Evolutionary conservation across 2,329 filamentous ascomycete species (phyloP).

Genomic region (Aspergillus sp.): DNA sequence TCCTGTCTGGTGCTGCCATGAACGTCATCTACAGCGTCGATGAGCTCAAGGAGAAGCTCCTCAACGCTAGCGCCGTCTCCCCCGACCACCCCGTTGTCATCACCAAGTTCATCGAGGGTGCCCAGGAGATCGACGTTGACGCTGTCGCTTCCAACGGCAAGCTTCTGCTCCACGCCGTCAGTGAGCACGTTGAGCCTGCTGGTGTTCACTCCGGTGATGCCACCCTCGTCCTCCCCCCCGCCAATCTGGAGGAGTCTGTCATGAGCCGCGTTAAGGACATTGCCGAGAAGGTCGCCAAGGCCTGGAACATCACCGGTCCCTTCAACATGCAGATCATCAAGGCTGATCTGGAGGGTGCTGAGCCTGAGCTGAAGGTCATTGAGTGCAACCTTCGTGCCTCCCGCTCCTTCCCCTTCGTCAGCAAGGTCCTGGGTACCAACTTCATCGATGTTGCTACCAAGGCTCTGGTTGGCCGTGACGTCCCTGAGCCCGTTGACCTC

Average conservation of each 20-base stretch:
- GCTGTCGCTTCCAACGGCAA: conserved; percentile 85
- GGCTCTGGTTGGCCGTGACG: conserved; percentile 80
- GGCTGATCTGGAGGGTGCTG: conserved; percentile 72
- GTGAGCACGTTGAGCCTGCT: conserved; percentile 94
- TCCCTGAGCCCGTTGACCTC: conserved; percentile 81
- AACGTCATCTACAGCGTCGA: conserved; percentile 87
- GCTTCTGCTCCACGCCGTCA: conserved; percentile 86
- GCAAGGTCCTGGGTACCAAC: conserved; percentile 93
- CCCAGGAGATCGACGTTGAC: conserved; percentile 94
- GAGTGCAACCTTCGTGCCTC: conserved; percentile 98
- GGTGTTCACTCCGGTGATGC: conserved; percentile 98
- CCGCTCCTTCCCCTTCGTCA: conserved; percentile 96
- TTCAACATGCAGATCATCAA: conserved; percentile 99
- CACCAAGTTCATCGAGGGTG: conserved; percentile 96
- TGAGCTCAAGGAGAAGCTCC: conserved; percentile 92
- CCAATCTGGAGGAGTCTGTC: conserved; percentile 71
- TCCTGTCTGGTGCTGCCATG: conserved; percentile 97
- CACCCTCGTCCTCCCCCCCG: conserved; percentile 87
- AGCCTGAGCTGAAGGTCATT: conserved; percentile 86
- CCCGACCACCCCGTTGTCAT: conserved; percentile 98
- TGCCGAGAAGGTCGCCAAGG: conserved; percentile 91
- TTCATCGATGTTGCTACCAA: conserved; percentile 96
- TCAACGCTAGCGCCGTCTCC: conserved; percentile 85
- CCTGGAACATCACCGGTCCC: conserved; percentile 94
- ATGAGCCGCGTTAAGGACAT: conserved; percentile 93